Evolutionary conservation across 2,329 filamentous ascomycete genomes (phyloP).

Genomic region (Colletotrichum kahawae): DNA sequence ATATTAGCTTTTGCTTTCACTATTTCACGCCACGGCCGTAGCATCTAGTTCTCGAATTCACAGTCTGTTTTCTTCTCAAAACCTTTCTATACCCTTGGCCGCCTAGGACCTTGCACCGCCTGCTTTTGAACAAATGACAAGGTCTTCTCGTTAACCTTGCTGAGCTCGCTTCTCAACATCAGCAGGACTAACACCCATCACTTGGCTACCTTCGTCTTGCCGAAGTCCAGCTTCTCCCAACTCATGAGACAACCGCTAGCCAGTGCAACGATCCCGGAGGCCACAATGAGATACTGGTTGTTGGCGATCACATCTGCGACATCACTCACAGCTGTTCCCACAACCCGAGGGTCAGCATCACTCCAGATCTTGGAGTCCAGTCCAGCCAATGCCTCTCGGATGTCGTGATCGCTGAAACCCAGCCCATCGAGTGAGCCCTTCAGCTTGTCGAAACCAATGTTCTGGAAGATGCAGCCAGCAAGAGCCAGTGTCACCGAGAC

Average conservation of each 20-base stretch:
- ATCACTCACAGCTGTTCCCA: conserved; percentile 24
- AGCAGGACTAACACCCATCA: not conserved
- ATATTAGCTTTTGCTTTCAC: not conserved
- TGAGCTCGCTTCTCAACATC: no score
- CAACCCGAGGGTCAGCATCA: conserved; percentile 21
- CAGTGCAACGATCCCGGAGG: conserved; percentile 29
- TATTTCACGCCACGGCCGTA: not conserved
- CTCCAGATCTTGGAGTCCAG: conserved; percentile 28
- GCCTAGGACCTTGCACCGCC: no score
- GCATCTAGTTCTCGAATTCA: not conserved
- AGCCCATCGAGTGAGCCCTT: conserved; percentile 20
- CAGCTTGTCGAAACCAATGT: conserved; percentile 31
- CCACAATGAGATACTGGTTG: conserved; percentile 31
- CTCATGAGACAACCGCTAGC: conserved; percentile 31
- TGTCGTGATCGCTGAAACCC: conserved; percentile 26
- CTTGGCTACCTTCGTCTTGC: not conserved
- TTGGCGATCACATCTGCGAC: conserved; percentile 30
- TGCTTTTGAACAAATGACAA: not conserved
- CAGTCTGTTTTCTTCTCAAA: not conserved
- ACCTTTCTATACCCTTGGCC: not conserved
- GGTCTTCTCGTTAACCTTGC: no score
- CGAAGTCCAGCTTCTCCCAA: conserved; percentile 31
- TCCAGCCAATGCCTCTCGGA: conserved; percentile 32
- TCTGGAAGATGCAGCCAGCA: conserved; percentile 35
- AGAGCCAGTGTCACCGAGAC: conserved; percentile 30